Evolutionary conservation across 176 grass and related monocot species (phyloP).

Genomic region (Oryza rufipogon): DNA sequence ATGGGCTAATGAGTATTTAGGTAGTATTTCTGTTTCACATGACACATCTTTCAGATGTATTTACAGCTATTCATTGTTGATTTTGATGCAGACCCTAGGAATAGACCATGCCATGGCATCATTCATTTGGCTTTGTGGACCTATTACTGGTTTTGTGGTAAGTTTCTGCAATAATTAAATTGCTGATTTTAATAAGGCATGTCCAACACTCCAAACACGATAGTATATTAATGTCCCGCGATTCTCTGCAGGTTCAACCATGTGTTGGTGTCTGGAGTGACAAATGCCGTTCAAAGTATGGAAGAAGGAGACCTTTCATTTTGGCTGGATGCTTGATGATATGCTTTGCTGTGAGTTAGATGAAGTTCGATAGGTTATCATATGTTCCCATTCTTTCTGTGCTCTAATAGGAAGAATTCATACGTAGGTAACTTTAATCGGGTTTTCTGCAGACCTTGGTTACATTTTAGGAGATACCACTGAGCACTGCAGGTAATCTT

Average conservation of each 20-base stretch:
- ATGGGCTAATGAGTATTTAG: not conserved
- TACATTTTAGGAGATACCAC: slow-evolving; percentile 90
- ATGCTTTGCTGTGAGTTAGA: slow-evolving; percentile 81
- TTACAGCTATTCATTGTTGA: not conserved
- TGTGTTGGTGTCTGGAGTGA: slow-evolving; percentile 99
- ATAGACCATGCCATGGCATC: slow-evolving; percentile 96
- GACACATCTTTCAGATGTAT: not conserved
- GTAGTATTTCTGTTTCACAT: not conserved
- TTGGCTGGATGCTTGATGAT: slow-evolving; percentile 87
- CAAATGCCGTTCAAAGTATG: slow-evolving; percentile 94
- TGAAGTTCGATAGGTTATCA: slow-evolving; percentile 24
- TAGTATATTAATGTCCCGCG: too few relatives aligned
- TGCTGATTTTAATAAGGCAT: too few relatives aligned
- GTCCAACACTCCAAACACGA: too few relatives aligned
- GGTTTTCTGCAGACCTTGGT: slow-evolving; percentile 99
- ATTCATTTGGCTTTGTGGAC: slow-evolving; percentile 98
- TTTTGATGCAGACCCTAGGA: slow-evolving; percentile 82
- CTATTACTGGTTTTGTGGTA: slow-evolving; percentile 97
- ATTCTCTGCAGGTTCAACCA: slow-evolving; percentile 73
- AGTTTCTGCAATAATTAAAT: not conserved
- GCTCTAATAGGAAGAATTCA: slow-evolving; percentile 48
- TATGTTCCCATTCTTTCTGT: slow-evolving; percentile 1
- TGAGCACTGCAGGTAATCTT: slow-evolving; percentile 80
- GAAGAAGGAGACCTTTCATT: slow-evolving; percentile 93
- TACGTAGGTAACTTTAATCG: slow-evolving; percentile 92